These are phyloP conservation scores for Psilocybe cyanescens DNA, from an alignment of 768 basidiomycete genomes.

Conservation along the genomic window DNA sequence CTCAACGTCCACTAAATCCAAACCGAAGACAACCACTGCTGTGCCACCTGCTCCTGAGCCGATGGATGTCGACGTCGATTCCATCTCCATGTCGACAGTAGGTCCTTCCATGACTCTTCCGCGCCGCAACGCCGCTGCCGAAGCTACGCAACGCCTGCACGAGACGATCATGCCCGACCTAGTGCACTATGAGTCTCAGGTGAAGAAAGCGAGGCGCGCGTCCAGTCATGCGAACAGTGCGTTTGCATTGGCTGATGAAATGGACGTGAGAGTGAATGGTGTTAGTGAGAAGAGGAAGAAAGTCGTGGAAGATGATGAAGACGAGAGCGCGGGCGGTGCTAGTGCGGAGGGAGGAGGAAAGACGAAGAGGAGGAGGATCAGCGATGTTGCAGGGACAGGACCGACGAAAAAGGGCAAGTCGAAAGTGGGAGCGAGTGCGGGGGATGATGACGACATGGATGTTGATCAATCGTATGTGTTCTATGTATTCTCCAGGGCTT, in stretches of 20 bases:
- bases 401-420: conserved; percentile 18
- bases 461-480: conserved; percentile 10
- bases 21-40: background rate
- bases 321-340: background rate
- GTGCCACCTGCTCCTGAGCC: background rate
- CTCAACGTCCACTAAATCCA: background rate
- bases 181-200: conserved; percentile 68
- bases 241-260: conserved; percentile 17
- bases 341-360: conserved; percentile 9
- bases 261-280: conserved; percentile 8
- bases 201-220: conserved; percentile 37
- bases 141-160: conserved; percentile 56
- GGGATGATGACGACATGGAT: conserved; percentile 18
- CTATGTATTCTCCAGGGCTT: background rate
- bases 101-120: conserved; percentile 8
- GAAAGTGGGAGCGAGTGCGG: conserved; percentile 27
- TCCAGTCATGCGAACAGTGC: conserved; percentile 23
- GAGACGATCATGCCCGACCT: conserved; percentile 81
- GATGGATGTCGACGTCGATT: conserved; percentile 16
- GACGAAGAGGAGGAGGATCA: conserved; percentile 18
- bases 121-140: conserved; percentile 43
- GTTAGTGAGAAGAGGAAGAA: conserved; percentile 15
- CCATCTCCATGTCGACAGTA: conserved; percentile 8
- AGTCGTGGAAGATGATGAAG: conserved; percentile 13
- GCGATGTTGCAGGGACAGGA: background rate